phyloP scores from a whole-genome alignment of 345 rosid genomes.

The Pistacia integerrima region DNA sequence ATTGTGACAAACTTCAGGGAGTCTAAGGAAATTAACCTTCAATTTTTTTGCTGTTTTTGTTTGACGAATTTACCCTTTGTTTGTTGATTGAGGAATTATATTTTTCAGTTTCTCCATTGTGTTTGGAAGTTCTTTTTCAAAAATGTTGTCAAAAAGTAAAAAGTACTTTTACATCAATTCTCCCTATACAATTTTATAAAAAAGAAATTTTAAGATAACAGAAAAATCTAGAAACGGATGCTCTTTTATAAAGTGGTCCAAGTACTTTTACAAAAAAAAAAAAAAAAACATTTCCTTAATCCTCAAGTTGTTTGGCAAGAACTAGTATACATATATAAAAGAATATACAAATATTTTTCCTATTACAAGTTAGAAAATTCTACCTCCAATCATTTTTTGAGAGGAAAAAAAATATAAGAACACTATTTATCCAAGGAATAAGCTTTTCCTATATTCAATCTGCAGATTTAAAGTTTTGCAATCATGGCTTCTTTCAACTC shows the following conservation, averaged over 20 bases:
- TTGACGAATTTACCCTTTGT: constrained; percentile 25
- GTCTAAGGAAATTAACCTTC: neutral
- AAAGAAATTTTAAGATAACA: no score
- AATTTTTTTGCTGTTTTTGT: neutral
- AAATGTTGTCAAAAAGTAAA: neutral
- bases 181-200: no score
- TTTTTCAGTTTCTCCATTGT: neutral
- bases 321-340: neutral
- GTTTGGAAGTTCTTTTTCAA: neutral
- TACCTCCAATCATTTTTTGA: neutral
- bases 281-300: neutral
- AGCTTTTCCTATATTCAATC: constrained; percentile 14
- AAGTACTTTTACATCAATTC: no score
- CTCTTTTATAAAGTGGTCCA: neutral
- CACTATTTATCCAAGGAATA: neutral
- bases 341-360: neutral
- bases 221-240: no score
- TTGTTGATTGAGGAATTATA: neutral
- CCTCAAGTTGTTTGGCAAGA: neutral
- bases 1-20: no score
- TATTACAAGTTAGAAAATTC: neutral
- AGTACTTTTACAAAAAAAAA: no score
- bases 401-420: neutral
- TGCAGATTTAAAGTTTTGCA: constrained; percentile 28
- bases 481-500: neutral